Conservation (phyloP, 352 stramenopile species). For the Globisporangium splendens region DNA sequence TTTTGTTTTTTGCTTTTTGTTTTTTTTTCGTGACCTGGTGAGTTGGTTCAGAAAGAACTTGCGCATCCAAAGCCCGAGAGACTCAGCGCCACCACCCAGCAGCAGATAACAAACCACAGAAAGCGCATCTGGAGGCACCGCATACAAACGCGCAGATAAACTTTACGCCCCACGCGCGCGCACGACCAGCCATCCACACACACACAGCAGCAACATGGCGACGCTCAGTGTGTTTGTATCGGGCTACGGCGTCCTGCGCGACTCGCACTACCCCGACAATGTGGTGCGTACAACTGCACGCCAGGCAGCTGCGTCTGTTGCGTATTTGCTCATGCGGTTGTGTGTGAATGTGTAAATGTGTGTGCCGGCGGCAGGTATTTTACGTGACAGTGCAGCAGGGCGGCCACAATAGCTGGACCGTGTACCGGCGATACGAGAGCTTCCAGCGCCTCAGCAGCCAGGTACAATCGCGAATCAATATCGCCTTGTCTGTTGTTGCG, state of each 20-base stretch:
- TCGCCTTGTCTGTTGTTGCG: too few relatives aligned
- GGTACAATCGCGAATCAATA: slow-evolving; percentile 12
- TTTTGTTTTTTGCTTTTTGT: slow-evolving; percentile 1
- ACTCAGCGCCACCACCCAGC: not conserved
- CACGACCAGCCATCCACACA: not conserved
- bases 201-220: slow-evolving; percentile 31
- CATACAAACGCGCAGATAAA: not conserved
- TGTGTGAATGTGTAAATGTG: not conserved
- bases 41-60: slow-evolving; percentile 15
- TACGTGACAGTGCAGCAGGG: slow-evolving; percentile 73
- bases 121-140: not conserved
- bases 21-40: slow-evolving; percentile 3
- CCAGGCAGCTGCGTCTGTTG: slow-evolving; percentile 2
- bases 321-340: slow-evolving; percentile 5
- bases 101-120: not conserved
- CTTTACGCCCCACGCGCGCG: not conserved
- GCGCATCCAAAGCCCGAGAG: not conserved
- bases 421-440: slow-evolving; percentile 72
- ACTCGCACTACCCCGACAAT: slow-evolving; percentile 41
- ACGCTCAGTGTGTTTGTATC: slow-evolving; percentile 71
- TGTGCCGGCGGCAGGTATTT: slow-evolving; percentile 48
- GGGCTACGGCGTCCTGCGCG: slow-evolving; percentile 65
- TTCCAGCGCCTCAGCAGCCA: slow-evolving; percentile 75
- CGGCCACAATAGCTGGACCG: slow-evolving; percentile 57
- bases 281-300: slow-evolving; percentile 39